phyloP scores from a whole-genome alignment of 257 asterid species.

The Capsicum chinense region DNA sequence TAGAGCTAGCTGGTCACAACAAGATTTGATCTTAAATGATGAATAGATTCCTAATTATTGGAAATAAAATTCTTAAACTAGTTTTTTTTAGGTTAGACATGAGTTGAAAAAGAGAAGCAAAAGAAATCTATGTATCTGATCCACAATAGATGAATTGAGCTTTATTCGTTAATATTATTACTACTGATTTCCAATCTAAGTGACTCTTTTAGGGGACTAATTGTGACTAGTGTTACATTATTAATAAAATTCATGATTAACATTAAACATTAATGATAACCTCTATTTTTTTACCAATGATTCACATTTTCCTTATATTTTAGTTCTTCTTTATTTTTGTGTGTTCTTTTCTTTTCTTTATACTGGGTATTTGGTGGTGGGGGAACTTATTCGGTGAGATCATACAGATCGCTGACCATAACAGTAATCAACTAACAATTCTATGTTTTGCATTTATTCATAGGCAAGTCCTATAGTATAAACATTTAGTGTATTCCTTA shows the following conservation, averaged over 20 bases:
- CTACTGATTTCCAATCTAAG: background rate
- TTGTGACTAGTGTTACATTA: background rate
- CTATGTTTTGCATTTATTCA: background rate
- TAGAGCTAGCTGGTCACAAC: constrained; percentile 15
- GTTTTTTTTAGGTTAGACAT: constrained; percentile 6
- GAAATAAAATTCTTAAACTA: background rate
- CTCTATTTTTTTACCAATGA: constrained; percentile 1
- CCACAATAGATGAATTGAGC: background rate
- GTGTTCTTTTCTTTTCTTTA: too few species aligned
- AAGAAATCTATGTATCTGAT: background rate
- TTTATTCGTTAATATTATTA: background rate
- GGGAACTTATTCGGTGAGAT: background rate
- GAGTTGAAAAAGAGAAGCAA: constrained; percentile 3
- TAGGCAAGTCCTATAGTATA: background rate
- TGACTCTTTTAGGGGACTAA: background rate
- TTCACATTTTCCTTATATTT: background rate
- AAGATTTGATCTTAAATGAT: background rate
- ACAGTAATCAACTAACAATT: background rate
- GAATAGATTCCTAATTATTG: constrained; percentile 8
- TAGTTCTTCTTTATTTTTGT: background rate
- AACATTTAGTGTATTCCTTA: background rate
- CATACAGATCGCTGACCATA: background rate
- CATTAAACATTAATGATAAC: background rate
- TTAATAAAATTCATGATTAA: background rate
- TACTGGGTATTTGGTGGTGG: too few species aligned